Conservation (phyloP, 441 rosid species). For the Euphorbia celastroides region DNA sequence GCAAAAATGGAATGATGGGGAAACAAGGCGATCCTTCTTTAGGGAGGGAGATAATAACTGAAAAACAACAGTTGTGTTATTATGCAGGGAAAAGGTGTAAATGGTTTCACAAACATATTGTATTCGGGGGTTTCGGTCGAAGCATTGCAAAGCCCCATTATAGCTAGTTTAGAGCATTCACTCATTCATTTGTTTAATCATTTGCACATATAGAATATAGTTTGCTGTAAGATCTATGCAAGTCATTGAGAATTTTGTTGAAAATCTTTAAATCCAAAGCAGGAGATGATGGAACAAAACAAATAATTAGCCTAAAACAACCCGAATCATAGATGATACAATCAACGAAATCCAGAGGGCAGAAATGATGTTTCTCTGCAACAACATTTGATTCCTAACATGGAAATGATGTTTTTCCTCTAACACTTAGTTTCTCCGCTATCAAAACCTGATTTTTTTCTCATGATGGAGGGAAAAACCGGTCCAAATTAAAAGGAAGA, state of each 20-base stretch:
- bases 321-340: constrained; percentile 4
- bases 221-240: too few relatives aligned
- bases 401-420: constrained; percentile 49
- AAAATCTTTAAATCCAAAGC: neutral
- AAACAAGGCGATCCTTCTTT: constrained; percentile 49
- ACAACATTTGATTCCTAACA: constrained; percentile 13
- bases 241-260: too few relatives aligned
- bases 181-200: neutral
- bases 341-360: constrained; percentile 1
- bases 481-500: constrained; percentile 91
- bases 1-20: constrained; percentile 31
- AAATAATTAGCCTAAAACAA: constrained; percentile 2
- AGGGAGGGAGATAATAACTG: constrained; percentile 43
- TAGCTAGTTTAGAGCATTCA: neutral
- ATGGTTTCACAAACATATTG: constrained; percentile 48
- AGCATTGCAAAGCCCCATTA: constrained; percentile 61
- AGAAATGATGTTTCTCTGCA: constrained; percentile 29
- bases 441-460: neutral
- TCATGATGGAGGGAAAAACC: constrained; percentile 97
- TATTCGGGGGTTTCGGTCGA: constrained; percentile 56
- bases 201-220: neutral
- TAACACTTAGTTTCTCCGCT: constrained; percentile 5
- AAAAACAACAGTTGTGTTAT: constrained; percentile 31
- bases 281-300: neutral
- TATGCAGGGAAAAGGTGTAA: constrained; percentile 41